Base-by-base conservation (phyloP, 352 stramenopile species). In the Stephanocyclus meneghinianus region DNA sequence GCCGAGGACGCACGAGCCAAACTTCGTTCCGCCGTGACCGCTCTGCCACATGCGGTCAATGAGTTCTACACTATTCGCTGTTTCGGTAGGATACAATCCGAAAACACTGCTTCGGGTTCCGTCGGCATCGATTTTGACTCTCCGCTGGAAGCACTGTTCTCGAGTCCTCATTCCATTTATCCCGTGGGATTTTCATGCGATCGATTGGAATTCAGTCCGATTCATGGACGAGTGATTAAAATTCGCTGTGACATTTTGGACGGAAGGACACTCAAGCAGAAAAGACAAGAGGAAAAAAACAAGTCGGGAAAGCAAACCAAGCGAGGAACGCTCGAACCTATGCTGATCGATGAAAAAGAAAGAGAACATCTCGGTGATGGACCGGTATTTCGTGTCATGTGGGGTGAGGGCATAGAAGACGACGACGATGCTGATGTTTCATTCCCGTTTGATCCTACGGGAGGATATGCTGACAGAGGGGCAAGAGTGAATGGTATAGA, bases 101-200 rank as follows among this genome's bases (percentile, higher is more conserved):
- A 86, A 35, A 73, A 73, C 51, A 16, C 47, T 16, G 45, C 45
- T 53, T 5, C 11, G 2, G n/a, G 6, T 53, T 16, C 13, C 2
- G n/a, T 16, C 11, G 45, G 45, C n/a, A 10, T 16, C 45, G n/a
- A 53, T 10, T 53, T 53, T 21, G 45, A 76, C 35, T 21, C 37
- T 15, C 21, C 72, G 11, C 50, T 80, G n/a, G 62, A 87, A 16
- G 68, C 60, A 1, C 15, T 76, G 6, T 94, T 89, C 76, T 89
- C 78, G 8, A 89, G 73, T 60, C 66, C 83, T 1, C 79, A 70
- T 45, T 70, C 86, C 7, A 79, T 94, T 32, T 91, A 87, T 62
- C 87, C 90, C n/a, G 75, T 93, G 15, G 90, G 90, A 57, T 94
- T 91, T 64, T 92, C 83, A n/a, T 92, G 85, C 61, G 90, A 94